These are phyloP conservation scores for Hysterium pulicare DNA, from an alignment of 2,329 filamentous ascomycete genomes.

Conservation along the genomic window DNA sequence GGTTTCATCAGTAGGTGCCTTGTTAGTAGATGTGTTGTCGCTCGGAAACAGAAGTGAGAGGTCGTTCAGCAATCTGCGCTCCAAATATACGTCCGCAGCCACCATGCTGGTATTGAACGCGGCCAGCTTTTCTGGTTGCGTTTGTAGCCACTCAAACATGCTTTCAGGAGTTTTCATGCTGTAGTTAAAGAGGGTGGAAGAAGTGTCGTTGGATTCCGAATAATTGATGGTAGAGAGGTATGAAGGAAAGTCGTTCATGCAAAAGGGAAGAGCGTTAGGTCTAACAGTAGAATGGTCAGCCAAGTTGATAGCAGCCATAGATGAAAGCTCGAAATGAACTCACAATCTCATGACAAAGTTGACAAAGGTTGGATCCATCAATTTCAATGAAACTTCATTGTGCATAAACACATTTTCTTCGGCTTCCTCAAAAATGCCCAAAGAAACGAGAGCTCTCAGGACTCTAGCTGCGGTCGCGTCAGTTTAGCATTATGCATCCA, in stretches of 20 bases:
- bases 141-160: background rate
- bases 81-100: background rate
- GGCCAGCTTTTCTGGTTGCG: background rate
- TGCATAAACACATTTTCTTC: background rate
- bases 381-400: background rate
- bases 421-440: background rate
- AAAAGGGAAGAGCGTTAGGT: background rate
- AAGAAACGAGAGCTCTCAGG: background rate
- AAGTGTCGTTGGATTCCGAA: background rate
- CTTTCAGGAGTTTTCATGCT: background rate
- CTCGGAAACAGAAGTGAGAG: background rate
- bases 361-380: background rate
- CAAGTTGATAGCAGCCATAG: too few species aligned
- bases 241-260: background rate
- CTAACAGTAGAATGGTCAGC: background rate
- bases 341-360: background rate
- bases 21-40: background rate
- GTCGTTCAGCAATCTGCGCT: background rate
- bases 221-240: background rate
- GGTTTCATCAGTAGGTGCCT: background rate
- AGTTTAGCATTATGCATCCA: too few species aligned
- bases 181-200: background rate
- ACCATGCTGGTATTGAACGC: background rate
- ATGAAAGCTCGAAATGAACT: too few species aligned
- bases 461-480: background rate